phyloP scores from a whole-genome alignment of 2,329 filamentous ascomycete species.

The Aspergillus arachidicola region DNA sequence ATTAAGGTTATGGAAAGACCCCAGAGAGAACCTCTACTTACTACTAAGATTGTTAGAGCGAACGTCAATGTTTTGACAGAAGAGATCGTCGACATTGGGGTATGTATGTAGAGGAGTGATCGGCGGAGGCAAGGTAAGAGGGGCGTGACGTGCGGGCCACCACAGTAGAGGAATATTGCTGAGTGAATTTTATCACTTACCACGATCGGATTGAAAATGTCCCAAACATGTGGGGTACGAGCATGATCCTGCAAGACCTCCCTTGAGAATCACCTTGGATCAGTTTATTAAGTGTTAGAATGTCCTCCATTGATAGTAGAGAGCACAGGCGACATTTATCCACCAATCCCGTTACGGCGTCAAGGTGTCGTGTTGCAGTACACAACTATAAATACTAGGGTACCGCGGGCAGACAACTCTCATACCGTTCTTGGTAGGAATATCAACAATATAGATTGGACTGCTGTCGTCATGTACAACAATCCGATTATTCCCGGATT shows the following conservation, averaged over 20 bases:
- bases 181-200: background rate
- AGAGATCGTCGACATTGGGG: too few species aligned
- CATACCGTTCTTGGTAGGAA: background rate
- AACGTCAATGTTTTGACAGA: too few species aligned
- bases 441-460: background rate
- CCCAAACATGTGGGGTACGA: background rate
- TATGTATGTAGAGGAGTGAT: too few species aligned
- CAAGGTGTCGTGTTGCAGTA: background rate
- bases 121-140: too few species aligned
- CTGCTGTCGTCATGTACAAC: background rate
- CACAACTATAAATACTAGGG: background rate
- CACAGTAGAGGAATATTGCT: too few species aligned
- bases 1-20: background rate
- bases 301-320: background rate
- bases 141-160: background rate
- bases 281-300: background rate
- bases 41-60: too few species aligned
- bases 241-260: background rate
- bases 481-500: conserved; percentile 46
- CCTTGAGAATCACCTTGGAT: background rate
- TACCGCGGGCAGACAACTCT: background rate
- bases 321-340: background rate
- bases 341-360: background rate
- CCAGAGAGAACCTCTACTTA: background rate
- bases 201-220: background rate